Base-by-base conservation (phyloP, 2,329 filamentous ascomycete species). In the Monilinia polystroma region DNA sequence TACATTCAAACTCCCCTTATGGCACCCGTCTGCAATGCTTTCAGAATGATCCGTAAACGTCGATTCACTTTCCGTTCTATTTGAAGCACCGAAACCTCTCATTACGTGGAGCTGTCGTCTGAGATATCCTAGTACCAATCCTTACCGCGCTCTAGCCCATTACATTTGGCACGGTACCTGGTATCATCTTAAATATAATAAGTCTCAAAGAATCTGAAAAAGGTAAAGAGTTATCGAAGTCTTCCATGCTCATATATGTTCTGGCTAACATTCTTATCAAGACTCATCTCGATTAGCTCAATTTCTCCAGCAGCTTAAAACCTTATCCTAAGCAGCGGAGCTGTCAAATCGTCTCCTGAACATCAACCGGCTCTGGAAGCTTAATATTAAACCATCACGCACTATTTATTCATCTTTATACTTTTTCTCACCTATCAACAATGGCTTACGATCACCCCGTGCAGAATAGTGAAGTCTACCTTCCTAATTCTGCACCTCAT, bases 381-480 rank as follows among this genome's bases (percentile, higher is more conserved):
- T 60, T 66, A 49, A 66, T 66, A 45, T 32, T 20, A 10, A 7
- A 59, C 7, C 53, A 54, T 51, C 47, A 55, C 43, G 20, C 45
- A 38, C 43, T 38, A 54, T 47, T 16, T 51, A 49, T 60, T 47
- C 16, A 11, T 35, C 23, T 53, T 55, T 45, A 63, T 41, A 32
- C 63, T 63, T 59, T 23, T 32, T 45, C 14, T 26, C 54, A 64
- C 53, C 67, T 16, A 64, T n/a, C 43, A 64, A 68, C 53, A 55
- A 75, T 75, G 74, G 68, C 69, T n/a, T 65, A 69, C 56, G 71
- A 74, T 59, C 70, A 74, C 41, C 75, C 75, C 2, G 71, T 77
- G 26, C 71, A 75, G 51, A 77, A 76, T 56, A 77, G 75, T 67
- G 75, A 76, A 72, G 75, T 77, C 18, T 76, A 76, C 69, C 68